Evolutionary conservation across 768 basidiomycete genomes (phyloP).

Genomic region (Rickenella mellea): DNA sequence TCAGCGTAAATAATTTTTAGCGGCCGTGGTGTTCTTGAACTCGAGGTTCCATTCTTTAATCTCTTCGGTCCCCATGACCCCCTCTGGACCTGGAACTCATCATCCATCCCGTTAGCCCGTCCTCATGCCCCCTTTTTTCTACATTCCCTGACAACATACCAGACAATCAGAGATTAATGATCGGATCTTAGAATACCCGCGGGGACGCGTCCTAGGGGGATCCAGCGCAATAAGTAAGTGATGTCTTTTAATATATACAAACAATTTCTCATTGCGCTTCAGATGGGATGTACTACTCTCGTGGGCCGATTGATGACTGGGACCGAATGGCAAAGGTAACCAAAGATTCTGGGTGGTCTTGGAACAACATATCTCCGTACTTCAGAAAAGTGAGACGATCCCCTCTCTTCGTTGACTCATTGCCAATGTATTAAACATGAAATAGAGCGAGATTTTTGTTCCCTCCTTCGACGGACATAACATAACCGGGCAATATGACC

Average conservation of each 20-base stretch:
- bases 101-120: no score
- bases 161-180: conserved; percentile 12
- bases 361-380: conserved; percentile 13
- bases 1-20: no score
- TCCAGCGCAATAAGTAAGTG: conserved; percentile 17
- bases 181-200: conserved; percentile 12
- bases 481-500: conserved; percentile 14
- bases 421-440: no score
- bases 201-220: conserved; percentile 18
- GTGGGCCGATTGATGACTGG: conserved; percentile 17
- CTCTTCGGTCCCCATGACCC: no score
- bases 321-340: conserved; percentile 15
- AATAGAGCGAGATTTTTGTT: conserved; percentile 14
- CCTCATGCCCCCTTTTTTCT: no score
- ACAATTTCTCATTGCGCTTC: conserved; percentile 1
- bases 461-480: conserved; percentile 14
- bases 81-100: no score
- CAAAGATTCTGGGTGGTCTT: conserved; percentile 20
- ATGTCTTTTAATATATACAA: no score
- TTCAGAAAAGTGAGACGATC: conserved; percentile 17
- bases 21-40: no score
- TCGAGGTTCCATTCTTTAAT: no score
- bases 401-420: no score
- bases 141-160: no score
- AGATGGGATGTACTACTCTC: conserved; percentile 19